These are phyloP conservation scores for Hymenoscyphus fructigenus DNA, from an alignment of 2,329 filamentous ascomycete genomes.

Conservation along the genomic window DNA sequence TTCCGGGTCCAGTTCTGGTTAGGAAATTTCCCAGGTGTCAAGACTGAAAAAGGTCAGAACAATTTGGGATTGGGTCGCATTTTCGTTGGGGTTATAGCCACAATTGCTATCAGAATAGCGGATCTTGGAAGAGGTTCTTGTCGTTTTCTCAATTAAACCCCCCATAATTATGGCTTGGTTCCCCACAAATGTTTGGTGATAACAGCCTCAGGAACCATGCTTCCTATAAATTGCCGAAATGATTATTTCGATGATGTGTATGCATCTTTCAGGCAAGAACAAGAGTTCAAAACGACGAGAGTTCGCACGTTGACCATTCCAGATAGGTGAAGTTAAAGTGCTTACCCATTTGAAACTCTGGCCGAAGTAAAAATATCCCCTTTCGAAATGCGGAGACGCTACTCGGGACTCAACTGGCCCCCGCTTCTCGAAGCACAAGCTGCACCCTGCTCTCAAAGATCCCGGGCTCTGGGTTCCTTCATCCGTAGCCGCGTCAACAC, in stretches of 20 bases:
- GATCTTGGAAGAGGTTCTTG: background rate
- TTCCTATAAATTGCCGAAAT: background rate
- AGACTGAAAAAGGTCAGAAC: too few species aligned
- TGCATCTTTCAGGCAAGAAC: background rate
- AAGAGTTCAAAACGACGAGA: background rate
- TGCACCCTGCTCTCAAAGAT: background rate
- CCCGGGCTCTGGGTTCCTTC: background rate
- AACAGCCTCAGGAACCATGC: background rate
- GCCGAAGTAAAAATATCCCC: background rate
- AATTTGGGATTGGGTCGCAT: background rate
- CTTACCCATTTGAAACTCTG: background rate
- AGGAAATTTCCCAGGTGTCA: background rate
- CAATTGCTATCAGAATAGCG: background rate
- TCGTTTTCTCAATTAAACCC: background rate
- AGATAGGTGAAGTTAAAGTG: background rate
- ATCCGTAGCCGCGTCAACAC: background rate
- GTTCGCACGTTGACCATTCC: background rate
- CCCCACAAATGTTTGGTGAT: background rate
- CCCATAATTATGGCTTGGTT: background rate
- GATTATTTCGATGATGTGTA: background rate
- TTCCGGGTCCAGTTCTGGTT: background rate
- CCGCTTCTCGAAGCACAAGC: background rate
- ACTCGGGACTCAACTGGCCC: background rate
- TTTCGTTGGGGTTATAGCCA: background rate
- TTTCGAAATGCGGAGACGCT: background rate